A percentile compares a stretch with the other conserved stretches of the same genome.
Conservation (phyloP, 2,329 filamentous ascomycete species). For the Rutstroemia sp. region DNA sequence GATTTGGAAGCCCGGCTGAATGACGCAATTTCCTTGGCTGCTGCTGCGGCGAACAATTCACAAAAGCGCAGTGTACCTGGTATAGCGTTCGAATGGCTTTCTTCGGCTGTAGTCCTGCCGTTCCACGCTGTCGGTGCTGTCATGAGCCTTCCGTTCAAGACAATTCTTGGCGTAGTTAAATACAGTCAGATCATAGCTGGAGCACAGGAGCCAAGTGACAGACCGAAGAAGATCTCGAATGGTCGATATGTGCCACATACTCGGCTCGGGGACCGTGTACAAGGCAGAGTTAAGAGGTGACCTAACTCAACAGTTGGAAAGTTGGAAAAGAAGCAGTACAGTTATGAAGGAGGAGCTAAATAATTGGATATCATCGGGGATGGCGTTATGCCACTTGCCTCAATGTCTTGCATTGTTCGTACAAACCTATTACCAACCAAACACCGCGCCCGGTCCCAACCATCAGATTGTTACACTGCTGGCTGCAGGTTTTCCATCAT, state of each 20-base stretch:
- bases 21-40: slow-evolving; percentile 75
- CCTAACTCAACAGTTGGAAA: not conserved
- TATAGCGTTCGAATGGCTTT: slow-evolving; percentile 24
- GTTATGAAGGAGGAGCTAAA: not conserved
- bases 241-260: slow-evolving; percentile 14
- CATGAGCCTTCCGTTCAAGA: slow-evolving; percentile 23
- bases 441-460: not conserved
- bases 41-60: slow-evolving; percentile 52
- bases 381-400: not conserved
- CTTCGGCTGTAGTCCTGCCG: slow-evolving; percentile 23
- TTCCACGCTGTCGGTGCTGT: slow-evolving; percentile 21
- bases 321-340: not conserved
- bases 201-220: slow-evolving; percentile 11
- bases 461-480: not conserved
- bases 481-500: not conserved
- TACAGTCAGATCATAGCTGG: slow-evolving; percentile 16
- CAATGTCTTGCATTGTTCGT: not conserved
- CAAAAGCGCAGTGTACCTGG: slow-evolving; percentile 18
- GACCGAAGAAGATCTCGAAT: slow-evolving; percentile 13
- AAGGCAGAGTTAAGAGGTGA: slow-evolving; percentile 18
- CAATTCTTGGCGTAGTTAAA: slow-evolving; percentile 13
- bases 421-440: not conserved
- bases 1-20: slow-evolving; percentile 64
- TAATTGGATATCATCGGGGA: not conserved
- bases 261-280: slow-evolving; percentile 10